A percentile compares a stretch with the other conserved stretches of the same genome.
Evolutionary conservation across 2,329 filamentous ascomycete species (phyloP).

Genomic region (Claviceps digitariae): DNA sequence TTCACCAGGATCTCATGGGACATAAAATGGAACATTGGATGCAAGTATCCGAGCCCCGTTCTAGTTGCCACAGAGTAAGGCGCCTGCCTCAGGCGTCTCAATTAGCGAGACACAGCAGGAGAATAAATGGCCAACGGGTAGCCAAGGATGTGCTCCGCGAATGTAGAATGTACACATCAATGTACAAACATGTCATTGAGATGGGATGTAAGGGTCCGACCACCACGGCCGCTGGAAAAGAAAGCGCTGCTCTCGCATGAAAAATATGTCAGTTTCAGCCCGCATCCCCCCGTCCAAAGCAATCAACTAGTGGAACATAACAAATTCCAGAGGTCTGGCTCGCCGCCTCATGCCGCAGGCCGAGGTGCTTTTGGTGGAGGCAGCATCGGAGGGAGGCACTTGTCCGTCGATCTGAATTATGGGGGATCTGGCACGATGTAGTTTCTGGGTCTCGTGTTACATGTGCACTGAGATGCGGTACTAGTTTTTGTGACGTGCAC

Average conservation of each 20-base stretch:
- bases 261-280: background rate
- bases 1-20: background rate
- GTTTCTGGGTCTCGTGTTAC: constrained; percentile 3
- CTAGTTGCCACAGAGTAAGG: background rate
- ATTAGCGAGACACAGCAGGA: constrained; percentile 4
- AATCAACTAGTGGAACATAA: constrained; percentile 2
- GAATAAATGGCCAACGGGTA: background rate
- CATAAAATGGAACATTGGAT: constrained; percentile 1
- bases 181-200: background rate
- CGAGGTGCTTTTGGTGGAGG: background rate
- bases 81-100: constrained; percentile 5
- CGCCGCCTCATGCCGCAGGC: constrained; percentile 2
- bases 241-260: background rate
- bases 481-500: constrained; percentile 1
- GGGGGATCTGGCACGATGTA: background rate
- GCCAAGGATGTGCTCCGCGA: background rate
- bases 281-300: background rate
- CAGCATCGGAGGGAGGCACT: background rate
- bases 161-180: background rate
- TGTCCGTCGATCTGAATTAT: background rate
- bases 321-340: constrained; percentile 3
- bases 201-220: background rate
- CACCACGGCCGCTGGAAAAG: background rate
- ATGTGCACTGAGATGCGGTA: constrained; percentile 6
- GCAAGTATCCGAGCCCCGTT: constrained; percentile 5